These are phyloP conservation scores for Diaporthe caulivora DNA, from an alignment of 2,329 filamentous ascomycete genomes.

Conservation along the genomic window DNA sequence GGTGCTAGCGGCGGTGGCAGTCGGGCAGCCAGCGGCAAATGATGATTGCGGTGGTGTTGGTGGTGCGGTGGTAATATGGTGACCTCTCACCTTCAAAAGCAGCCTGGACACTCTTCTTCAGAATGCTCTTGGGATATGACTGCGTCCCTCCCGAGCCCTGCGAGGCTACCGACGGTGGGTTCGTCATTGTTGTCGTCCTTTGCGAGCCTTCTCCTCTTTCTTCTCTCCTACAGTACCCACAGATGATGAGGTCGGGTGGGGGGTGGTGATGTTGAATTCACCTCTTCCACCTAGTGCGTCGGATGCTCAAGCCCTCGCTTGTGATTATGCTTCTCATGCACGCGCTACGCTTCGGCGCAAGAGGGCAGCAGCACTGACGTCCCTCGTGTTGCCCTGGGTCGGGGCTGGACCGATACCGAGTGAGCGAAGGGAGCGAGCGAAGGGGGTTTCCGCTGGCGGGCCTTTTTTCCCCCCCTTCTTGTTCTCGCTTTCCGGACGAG, in stretches of 20 bases:
- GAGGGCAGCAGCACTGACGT: conserved; percentile 5
- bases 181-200: conserved; percentile 58
- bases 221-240: not conserved
- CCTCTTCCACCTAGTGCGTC: not conserved
- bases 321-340: conserved; percentile 26
- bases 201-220: not conserved
- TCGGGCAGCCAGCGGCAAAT: not conserved
- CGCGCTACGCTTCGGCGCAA: not conserved
- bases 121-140: conserved; percentile 44
- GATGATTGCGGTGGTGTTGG: not conserved
- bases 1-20: not conserved
- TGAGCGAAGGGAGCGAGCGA: conserved; percentile 17
- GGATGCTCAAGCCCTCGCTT: conserved; percentile 14
- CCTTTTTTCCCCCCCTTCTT: not conserved
- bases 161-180: conserved; percentile 59
- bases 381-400: not conserved
- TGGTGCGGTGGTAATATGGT: not conserved
- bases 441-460: not conserved
- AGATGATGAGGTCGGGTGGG: not conserved
- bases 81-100: conserved; percentile 68
- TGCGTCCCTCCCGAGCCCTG: conserved; percentile 35
- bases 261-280: not conserved
- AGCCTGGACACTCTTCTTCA: conserved; percentile 71
- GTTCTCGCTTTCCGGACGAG: conserved; percentile 2
- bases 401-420: conserved; percentile 26